These are phyloP conservation scores for Dendrobium catenatum DNA, from an alignment of 106 monocot species.

Conservation along the genomic window DNA sequence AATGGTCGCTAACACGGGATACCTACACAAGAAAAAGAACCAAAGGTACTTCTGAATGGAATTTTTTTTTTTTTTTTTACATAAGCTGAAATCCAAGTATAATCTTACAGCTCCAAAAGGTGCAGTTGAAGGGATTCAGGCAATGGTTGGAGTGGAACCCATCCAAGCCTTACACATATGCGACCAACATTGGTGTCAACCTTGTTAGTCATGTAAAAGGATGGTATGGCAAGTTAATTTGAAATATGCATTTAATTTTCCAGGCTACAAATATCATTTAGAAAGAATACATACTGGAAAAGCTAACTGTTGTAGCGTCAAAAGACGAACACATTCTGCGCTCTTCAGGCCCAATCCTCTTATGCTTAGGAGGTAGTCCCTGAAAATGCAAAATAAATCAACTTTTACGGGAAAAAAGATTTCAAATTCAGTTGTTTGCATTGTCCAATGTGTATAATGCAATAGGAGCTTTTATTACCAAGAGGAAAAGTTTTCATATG, in stretches of 20 bases:
- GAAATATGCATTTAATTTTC: background rate
- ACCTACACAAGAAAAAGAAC: slow-evolving; percentile 38
- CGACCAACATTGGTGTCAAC: slow-evolving; percentile 97
- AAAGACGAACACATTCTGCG: slow-evolving; percentile 92
- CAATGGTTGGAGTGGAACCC: slow-evolving; percentile 92
- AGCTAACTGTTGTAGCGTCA: slow-evolving; percentile 91
- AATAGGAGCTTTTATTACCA: background rate
- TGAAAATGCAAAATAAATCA: slow-evolving; percentile 27
- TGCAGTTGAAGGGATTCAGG: slow-evolving; percentile 92
- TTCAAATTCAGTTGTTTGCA: no score
- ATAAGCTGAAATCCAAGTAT: background rate
- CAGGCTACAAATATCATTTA: background rate
- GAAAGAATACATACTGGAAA: slow-evolving; percentile 60
- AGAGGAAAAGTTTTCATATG: background rate
- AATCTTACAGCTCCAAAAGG: slow-evolving; percentile 75
- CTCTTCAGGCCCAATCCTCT: slow-evolving; percentile 90
- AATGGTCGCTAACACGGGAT: slow-evolving; percentile 86
- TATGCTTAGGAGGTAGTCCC: slow-evolving; percentile 90
- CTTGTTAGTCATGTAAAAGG: slow-evolving; percentile 17
- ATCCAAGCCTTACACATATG: slow-evolving; percentile 93
- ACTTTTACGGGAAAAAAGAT: background rate
- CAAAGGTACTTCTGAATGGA: background rate
- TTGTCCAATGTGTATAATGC: background rate
- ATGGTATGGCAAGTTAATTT: background rate
- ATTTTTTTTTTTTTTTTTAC: background rate